Conservation (phyloP, 495 filamentous ascomycete species). For the Pseudevernia furfuracea region DNA sequence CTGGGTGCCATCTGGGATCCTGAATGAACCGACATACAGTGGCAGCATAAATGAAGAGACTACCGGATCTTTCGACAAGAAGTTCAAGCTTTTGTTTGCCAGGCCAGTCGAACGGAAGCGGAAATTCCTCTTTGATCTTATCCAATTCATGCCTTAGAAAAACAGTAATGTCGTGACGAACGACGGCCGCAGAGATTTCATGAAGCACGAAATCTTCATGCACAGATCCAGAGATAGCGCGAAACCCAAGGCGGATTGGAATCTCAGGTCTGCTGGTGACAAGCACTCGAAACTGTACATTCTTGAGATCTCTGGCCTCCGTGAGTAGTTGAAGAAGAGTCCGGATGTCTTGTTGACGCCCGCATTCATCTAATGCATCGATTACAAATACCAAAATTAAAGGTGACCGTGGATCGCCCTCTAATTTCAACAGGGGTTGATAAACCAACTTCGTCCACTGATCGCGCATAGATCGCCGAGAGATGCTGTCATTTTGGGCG, state of each 20-base stretch:
- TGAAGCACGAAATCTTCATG: slow-evolving; percentile 26
- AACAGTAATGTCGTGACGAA: slow-evolving; percentile 25
- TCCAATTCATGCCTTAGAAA: slow-evolving; percentile 23
- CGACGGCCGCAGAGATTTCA: slow-evolving; percentile 15
- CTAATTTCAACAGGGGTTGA: slow-evolving; percentile 15
- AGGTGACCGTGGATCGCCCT: slow-evolving; percentile 5
- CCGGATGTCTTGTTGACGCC: slow-evolving; percentile 19
- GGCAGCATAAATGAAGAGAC: slow-evolving; percentile 20
- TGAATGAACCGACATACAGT: slow-evolving; percentile 14
- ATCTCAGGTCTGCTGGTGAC: slow-evolving; percentile 30
- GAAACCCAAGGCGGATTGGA: slow-evolving; percentile 26
- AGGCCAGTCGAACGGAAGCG: slow-evolving; percentile 18
- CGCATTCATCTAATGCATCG: slow-evolving; percentile 29
- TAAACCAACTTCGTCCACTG: slow-evolving; percentile 18
- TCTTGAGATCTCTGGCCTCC: slow-evolving; percentile 15
- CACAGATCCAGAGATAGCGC: slow-evolving; percentile 15
- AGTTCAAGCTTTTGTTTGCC: slow-evolving; percentile 6
- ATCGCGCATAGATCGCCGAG: slow-evolving; percentile 13
- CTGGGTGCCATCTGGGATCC: not conserved
- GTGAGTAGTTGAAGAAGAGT: slow-evolving; percentile 25
- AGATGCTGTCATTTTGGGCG: slow-evolving; percentile 20
- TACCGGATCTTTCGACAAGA: slow-evolving; percentile 9
- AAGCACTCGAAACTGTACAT: slow-evolving; percentile 25
- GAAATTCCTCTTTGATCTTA: slow-evolving; percentile 16
- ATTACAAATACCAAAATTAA: slow-evolving; percentile 15